Evolutionary conservation across 331 rosid species (phyloP), one percentile per base, ranked within the genome.

Genomic region (Arachis monticola): DNA sequence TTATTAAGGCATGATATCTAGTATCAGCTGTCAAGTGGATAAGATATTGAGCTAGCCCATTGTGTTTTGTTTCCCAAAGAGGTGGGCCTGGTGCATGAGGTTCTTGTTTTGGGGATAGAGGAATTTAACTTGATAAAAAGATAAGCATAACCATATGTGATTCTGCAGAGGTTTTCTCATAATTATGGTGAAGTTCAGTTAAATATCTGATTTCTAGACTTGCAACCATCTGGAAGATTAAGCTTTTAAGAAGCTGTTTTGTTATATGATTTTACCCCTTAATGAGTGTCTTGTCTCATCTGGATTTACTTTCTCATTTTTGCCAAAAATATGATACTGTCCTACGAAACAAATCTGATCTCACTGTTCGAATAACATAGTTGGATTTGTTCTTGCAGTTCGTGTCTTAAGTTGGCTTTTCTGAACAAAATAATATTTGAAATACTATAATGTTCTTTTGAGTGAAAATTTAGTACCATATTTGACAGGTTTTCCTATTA

Each of bases 261-360:
- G 58, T 68, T 9, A 17, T 31, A 12, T 13, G 57, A 64, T 65
- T 72, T 65, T 61, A 40, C 44, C 31, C 8, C 10, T 35, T 48
- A 35, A 40, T 57, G 8, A 13, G 14, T 52, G 38, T 47, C 27
- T 69, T 68, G n/a, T 69, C 51, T 55, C 42, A 5, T 35, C 45
- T 45, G 44, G 69, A 58, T n/a, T 44, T 58, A 62, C 45, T 67
- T 17, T 76, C 72, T 48, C 6, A 80, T 55, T 80, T 72, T 80
- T 75, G 69, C 69, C 55, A 61, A 55, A 74, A 44, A 35, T 63
- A 50, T 46, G 8, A 52, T 68, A 35, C 56, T 56, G 11, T 53
- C 40, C 68, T 60, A 14, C 27, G 52, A 38, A 72, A 35, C 41
- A 50, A 75, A 27, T 81, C 5, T 4, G 41, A 38, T 38, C 41